Conservation (phyloP, 1,284 basidiomycete species). For the Apiotrichum brassicae region DNA sequence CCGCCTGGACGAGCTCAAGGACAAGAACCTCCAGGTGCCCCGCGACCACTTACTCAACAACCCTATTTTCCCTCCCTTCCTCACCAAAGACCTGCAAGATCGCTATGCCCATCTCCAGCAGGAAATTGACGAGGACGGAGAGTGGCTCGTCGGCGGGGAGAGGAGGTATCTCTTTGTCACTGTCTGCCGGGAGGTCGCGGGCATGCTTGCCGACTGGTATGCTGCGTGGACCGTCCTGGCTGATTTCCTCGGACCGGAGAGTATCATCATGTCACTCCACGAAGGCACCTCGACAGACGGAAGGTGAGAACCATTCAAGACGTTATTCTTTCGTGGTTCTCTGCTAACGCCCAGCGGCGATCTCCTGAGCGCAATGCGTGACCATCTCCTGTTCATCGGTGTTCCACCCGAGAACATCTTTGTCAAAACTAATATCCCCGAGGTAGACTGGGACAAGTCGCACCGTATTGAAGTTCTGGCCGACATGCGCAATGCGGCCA, state of each 20-base stretch:
- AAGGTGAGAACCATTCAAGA: no score
- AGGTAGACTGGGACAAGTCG: constrained; percentile 35
- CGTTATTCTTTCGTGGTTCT: no score
- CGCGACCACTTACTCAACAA: constrained; percentile 34
- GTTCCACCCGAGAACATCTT: constrained; percentile 42
- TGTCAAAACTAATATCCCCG: constrained; percentile 31
- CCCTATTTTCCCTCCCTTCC: constrained; percentile 35
- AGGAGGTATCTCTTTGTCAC: constrained; percentile 35
- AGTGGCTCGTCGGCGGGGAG: constrained; percentile 24
- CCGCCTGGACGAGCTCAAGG: constrained; percentile 28
- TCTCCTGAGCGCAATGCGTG: constrained; percentile 34
- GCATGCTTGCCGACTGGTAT: constrained; percentile 44
- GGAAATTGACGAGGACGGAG: constrained; percentile 24
- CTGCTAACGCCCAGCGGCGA: constrained; percentile 4
- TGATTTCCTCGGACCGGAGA: constrained; percentile 41
- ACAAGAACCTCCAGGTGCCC: constrained; percentile 23
- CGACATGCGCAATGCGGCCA: constrained; percentile 46
- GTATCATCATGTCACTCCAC: constrained; percentile 33
- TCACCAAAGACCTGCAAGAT: constrained; percentile 29
- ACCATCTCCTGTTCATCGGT: constrained; percentile 39
- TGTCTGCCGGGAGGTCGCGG: constrained; percentile 40
- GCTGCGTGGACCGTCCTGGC: constrained; percentile 42
- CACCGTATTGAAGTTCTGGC: constrained; percentile 47
- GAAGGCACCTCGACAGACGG: constrained; percentile 40
- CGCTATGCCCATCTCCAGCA: constrained; percentile 35